Base-by-base conservation (phyloP, 768 basidiomycete species). In the Mycena galericulata region DNA sequence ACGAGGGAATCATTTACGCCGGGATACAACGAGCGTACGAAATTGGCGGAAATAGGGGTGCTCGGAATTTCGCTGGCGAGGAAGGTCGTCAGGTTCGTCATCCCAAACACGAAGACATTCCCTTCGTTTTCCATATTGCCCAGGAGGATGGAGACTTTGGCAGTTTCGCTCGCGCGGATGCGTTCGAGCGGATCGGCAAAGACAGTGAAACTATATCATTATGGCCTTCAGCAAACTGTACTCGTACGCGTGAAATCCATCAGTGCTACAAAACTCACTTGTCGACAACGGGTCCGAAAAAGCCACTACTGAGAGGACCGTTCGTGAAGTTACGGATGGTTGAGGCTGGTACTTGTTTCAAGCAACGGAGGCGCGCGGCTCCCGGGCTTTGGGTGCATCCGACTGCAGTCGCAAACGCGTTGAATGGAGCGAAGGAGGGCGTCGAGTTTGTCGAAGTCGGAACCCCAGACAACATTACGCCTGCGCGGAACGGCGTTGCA, bases 381-480 rank as follows among this genome's bases (percentile, higher is more conserved):
- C 76, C 76, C 1, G 76, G 67, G 12, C 69, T 4, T 50, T 75
- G 61, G 6, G 40, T 27, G 45, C 76, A 77, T 30, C 69, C 69
- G 14, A 66, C 50, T 1, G 47, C 67, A 27, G 2, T 30, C 8
- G 74, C 63, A 17, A 74, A 26, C 6, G 18, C 47, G 36, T 66
- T 29, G 36, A 70, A 70, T 4, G 64, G 45, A 12, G 30, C 11
- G 53, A 55, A 70, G 14, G 36, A 36, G 17, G 64, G 57, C 6
- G n/a, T 46, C 2, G 69, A 38, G 17, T 36, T 55, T 7, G 34
- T 2, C 0, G 59, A 66, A 6, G 34, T 27, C 11, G 29, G 36
- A 6, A 47, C 67, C 12, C 41, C 73, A 11, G 65, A 55, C 10
- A 67, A 22, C 43, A 61, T 45, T n/a, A 67, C 14, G 1, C 43